Evolutionary conservation across 441 rosid species (phyloP), one percentile per base, ranked within the genome.

Genomic region (Pelargonium myrrhifolium): DNA sequence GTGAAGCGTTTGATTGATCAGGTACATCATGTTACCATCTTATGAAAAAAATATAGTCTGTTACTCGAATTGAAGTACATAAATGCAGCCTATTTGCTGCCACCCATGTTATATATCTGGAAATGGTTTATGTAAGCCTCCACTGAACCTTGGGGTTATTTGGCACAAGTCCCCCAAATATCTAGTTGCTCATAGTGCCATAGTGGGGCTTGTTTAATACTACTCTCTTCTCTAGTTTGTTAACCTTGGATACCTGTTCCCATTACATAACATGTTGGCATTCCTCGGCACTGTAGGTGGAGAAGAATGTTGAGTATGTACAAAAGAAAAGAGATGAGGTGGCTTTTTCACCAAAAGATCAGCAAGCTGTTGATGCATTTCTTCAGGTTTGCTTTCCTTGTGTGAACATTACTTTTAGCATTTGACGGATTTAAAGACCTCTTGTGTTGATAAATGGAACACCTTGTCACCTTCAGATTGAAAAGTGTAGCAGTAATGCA

Each of bases 331-430:
- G 99, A 83, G 98, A 92, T 18, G 98, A 88, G 26, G 90, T 82
- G 64, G 79, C 93, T 53, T 94, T 86, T 76, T 94, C 97, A 21
- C 97, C 99, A 11, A 89, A 78, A 70, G 93, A 93, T 82, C 87
- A 85, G 68, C 85, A 88, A 79, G 69, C 83, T 31, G 83, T 74
- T 43, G 97, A 87, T 64, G 71, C 86, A 40, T 93, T 91, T 81
- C 82, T 87, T 64, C 90, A 87, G 86, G 92, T 87, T 56, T 71
- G 59, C 28, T 11, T 62, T 47, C n/a, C 40, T 62, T 70, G 31
- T 47, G 26, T 39, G 21, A 65, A 55, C 11, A 4, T 28, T 62
- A 64, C 10, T 42, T 61, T 49, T 64, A 17, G 39, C 65, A 8
- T 17, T 62, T 40, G 49, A 40, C 65, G 28, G 4, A 37, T 55